phyloP scores from a whole-genome alignment of 78 protist genomes.

The Dictyostelium brefeldianum region DNA sequence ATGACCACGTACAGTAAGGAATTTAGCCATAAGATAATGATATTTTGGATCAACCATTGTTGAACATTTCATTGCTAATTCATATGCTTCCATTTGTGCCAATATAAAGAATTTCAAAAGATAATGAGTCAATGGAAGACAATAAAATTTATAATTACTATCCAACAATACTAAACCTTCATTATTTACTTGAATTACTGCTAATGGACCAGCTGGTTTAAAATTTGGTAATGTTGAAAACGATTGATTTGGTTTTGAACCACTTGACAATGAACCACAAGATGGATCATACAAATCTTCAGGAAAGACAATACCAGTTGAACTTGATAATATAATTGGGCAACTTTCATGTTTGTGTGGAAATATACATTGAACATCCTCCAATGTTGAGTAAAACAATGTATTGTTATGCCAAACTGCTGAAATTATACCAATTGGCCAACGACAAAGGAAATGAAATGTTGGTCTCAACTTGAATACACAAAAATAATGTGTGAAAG shows the following conservation, averaged over 20 bases:
- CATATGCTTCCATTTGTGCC: constrained; percentile 57
- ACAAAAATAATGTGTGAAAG: constrained; percentile 55
- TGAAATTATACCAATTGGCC: constrained; percentile 47
- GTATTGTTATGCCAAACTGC: constrained; percentile 78
- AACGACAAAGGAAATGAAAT: constrained; percentile 45
- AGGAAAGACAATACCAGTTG: constrained; percentile 51
- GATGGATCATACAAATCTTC: constrained; percentile 54
- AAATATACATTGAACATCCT: constrained; percentile 65
- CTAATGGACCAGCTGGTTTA: constrained; percentile 38
- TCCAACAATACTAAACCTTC: constrained; percentile 54
- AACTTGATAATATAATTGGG: constrained; percentile 33
- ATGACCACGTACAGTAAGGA: constrained; percentile 66
- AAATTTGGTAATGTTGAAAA: constrained; percentile 54
- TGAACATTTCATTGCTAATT: constrained; percentile 63
- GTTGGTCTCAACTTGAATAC: constrained; percentile 42
- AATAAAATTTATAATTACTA: constrained; percentile 50
- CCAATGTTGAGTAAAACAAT: constrained; percentile 49
- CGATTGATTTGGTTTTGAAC: constrained; percentile 55
- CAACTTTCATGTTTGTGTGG: constrained; percentile 65
- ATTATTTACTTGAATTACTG: constrained; percentile 50
- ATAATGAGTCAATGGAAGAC: constrained; percentile 72
- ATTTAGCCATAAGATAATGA: constrained; percentile 71
- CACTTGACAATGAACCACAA: constrained; percentile 42
- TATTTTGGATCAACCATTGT: constrained; percentile 72
- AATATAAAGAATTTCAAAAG: constrained; percentile 59